These are phyloP conservation scores for Blumeriella jaapii DNA, from an alignment of 2,329 filamentous ascomycete species.

Conservation along the genomic window DNA sequence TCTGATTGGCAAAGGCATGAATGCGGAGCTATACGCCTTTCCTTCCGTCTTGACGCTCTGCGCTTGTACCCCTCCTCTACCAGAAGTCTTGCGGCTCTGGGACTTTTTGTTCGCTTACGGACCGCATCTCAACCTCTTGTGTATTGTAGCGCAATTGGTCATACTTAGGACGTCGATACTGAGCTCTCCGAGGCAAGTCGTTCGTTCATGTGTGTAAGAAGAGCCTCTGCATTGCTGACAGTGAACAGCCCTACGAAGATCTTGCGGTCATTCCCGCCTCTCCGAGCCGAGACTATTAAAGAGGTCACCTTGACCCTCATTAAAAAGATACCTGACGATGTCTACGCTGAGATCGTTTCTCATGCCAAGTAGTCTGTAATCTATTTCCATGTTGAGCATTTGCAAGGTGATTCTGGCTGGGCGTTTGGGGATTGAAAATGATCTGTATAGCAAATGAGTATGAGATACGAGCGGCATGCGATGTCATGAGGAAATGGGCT, in stretches of 20 bases:
- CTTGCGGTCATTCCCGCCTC: conserved; percentile 72
- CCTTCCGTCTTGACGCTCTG: conserved; percentile 89
- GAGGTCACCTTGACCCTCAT: conserved; percentile 76
- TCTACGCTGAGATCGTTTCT: conserved; percentile 80
- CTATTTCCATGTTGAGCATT: background rate
- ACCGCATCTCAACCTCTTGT: conserved; percentile 86
- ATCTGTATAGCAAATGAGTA: too few relatives aligned
- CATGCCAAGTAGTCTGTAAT: conserved; percentile 65
- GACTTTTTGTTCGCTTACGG: conserved; percentile 97
- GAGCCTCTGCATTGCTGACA: background rate
- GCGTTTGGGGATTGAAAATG: background rate
- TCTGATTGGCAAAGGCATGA: conserved; percentile 74
- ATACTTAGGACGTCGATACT: conserved; percentile 78
- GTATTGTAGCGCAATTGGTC: conserved; percentile 90
- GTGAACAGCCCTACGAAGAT: conserved; percentile 72
- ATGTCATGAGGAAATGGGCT: background rate
- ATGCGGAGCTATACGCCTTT: conserved; percentile 93
- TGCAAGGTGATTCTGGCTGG: conserved; percentile 2
- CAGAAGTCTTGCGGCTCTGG: conserved; percentile 88
- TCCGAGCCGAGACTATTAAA: conserved; percentile 77
- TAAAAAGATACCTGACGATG: conserved; percentile 77
- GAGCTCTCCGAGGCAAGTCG: conserved; percentile 75
- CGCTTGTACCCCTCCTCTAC: conserved; percentile 87
- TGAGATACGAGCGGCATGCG: background rate
- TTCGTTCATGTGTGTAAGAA: too few relatives aligned